Percentiles rank a stretch among this genome's conserved stretches.
Evolutionary conservation across 257 asterid species (phyloP).

Genomic region (Fraxinus anomala): DNA sequence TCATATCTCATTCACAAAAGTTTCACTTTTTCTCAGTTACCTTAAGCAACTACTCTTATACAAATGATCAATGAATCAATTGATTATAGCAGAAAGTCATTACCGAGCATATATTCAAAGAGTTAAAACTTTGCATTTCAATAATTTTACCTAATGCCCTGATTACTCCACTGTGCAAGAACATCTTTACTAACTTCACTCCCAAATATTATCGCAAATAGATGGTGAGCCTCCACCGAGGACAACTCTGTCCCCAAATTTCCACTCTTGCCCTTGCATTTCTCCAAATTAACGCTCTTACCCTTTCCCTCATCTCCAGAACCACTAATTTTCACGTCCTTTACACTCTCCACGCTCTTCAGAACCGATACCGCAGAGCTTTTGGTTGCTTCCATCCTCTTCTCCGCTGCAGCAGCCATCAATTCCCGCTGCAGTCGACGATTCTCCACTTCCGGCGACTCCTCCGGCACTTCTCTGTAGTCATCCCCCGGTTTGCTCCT

Average conservation of each 20-base stretch:
- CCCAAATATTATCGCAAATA: slow-evolving; percentile 79
- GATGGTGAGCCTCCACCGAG: slow-evolving; percentile 58
- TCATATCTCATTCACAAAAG: neutral
- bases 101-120: neutral
- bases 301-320: slow-evolving; percentile 37
- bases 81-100: neutral
- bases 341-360: slow-evolving; percentile 40
- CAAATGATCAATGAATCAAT: slow-evolving; percentile 3
- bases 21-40: neutral
- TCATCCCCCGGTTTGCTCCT: slow-evolving; percentile 79
- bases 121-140: slow-evolving; percentile 7
- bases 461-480: slow-evolving; percentile 42
- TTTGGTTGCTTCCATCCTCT: slow-evolving; percentile 63
- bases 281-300: slow-evolving; percentile 39
- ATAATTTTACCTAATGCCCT: slow-evolving; percentile 77
- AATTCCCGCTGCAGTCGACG: slow-evolving; percentile 74
- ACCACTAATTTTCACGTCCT: slow-evolving; percentile 36
- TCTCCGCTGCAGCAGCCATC: slow-evolving; percentile 98
- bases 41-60: neutral
- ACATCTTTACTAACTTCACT: slow-evolving; percentile 60
- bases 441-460: slow-evolving; percentile 53
- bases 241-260: slow-evolving; percentile 47
- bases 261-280: slow-evolving; percentile 31
- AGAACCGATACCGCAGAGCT: slow-evolving; percentile 26
- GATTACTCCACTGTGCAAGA: slow-evolving; percentile 96